Conservation (phyloP, 139 green algal genomes). For the Gonium pectorale region DNA sequence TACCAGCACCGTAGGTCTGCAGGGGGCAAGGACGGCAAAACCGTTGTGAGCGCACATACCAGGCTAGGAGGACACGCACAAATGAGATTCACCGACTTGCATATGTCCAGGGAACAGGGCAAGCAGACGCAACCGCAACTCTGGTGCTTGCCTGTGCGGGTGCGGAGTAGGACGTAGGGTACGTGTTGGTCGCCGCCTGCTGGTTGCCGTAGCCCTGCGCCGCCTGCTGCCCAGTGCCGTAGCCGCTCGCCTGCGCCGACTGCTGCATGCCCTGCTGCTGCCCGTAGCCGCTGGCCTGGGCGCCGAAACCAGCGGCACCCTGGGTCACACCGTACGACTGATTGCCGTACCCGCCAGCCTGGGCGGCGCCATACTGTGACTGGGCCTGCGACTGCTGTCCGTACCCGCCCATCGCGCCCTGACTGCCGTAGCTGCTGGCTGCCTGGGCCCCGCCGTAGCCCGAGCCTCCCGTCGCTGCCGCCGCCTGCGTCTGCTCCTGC, state of each 20-base stretch:
- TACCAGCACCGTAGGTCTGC: slow-evolving; percentile 8
- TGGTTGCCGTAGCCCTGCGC: slow-evolving; percentile 35
- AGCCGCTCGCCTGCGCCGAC: background rate
- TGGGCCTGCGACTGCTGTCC: background rate
- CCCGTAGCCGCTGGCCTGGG: background rate
- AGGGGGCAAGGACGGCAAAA: background rate
- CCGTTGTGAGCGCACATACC: background rate
- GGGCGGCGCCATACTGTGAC: background rate
- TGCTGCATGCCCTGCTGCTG: background rate
- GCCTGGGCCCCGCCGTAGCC: background rate
- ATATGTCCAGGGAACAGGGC: too few species aligned
- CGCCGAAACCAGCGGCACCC: slow-evolving; percentile 9
- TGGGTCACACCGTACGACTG: background rate
- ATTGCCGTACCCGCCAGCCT: background rate
- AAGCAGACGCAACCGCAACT: too few species aligned
- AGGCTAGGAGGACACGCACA: too few species aligned
- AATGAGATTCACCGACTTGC: too few species aligned
- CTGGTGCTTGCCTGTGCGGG: background rate
- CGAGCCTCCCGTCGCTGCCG: too few species aligned
- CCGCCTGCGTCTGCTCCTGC: too few species aligned
- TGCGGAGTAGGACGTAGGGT: slow-evolving; percentile 33
- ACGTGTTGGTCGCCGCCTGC: slow-evolving; percentile 7
- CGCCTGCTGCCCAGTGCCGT: slow-evolving; percentile 30
- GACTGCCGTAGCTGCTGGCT: background rate
- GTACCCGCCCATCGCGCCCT: background rate